Evolutionary conservation across 1,284 basidiomycete species (phyloP).

Genomic region (Ganoderma lingzhi): DNA sequence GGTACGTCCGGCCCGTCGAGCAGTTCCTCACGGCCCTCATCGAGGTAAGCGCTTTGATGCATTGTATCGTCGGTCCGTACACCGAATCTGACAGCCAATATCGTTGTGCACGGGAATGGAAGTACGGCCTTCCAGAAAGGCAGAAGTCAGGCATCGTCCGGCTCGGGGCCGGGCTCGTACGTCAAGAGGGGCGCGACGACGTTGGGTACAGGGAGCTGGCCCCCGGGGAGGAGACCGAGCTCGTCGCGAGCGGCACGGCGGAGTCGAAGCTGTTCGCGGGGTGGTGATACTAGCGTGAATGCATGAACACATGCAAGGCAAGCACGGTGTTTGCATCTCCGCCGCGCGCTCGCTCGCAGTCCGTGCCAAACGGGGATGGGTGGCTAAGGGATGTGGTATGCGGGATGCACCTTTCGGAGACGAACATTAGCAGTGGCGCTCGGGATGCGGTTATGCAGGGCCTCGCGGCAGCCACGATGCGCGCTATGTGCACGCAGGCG

Average conservation of each 20-base stretch:
- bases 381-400: slow-evolving; percentile 5
- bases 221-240: slow-evolving; percentile 23
- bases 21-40: slow-evolving; percentile 37
- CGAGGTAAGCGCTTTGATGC: slow-evolving; percentile 27
- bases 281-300: slow-evolving; percentile 24
- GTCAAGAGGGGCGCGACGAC: slow-evolving; percentile 32
- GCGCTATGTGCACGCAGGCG: background rate
- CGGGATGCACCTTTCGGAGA: slow-evolving; percentile 2
- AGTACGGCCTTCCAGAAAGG: slow-evolving; percentile 30
- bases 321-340: background rate
- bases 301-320: background rate
- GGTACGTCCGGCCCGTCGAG: slow-evolving; percentile 38
- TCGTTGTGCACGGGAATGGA: background rate
- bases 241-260: slow-evolving; percentile 31
- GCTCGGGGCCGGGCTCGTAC: slow-evolving; percentile 24
- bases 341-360: background rate
- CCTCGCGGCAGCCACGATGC: slow-evolving; percentile 9
- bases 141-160: slow-evolving; percentile 25
- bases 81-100: slow-evolving; percentile 13
- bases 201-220: slow-evolving; percentile 34
- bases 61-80: background rate
- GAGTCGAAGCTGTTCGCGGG: slow-evolving; percentile 38
- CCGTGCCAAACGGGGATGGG: slow-evolving; percentile 6
- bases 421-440: background rate
- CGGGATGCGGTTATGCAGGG: background rate